A percentile compares a stretch with the other conserved stretches of the same genome.
Evolutionary conservation across 495 filamentous ascomycete genomes (phyloP).

Genomic region (Pyrenula aspistea): DNA sequence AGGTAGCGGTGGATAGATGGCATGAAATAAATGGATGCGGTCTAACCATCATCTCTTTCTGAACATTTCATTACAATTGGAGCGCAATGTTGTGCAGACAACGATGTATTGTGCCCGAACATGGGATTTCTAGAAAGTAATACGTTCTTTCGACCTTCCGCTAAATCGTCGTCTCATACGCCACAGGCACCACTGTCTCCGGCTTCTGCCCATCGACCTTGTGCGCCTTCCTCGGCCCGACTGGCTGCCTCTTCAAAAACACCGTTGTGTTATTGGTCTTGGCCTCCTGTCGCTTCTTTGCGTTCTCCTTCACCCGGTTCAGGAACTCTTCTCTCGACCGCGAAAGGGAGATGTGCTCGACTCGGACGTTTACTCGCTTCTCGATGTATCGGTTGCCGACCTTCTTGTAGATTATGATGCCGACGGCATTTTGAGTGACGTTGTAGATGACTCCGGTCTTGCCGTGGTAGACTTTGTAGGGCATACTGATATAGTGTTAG

Average conservation of each 20-base stretch:
- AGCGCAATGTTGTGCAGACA: background rate
- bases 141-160: constrained; percentile 2
- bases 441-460: constrained; percentile 98
- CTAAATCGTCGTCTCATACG: constrained; percentile 99
- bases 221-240: constrained; percentile 64
- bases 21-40: too few relatives aligned
- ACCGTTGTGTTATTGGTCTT: constrained; percentile 78
- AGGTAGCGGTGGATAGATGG: too few relatives aligned
- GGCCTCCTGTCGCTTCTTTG: constrained; percentile 77
- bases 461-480: constrained; percentile 97
- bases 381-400: constrained; percentile 97
- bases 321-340: constrained; percentile 93
- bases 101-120: background rate
- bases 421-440: constrained; percentile 88
- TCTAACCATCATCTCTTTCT: too few relatives aligned
- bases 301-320: constrained; percentile 90
- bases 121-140: constrained; percentile 2
- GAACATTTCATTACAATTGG: too few relatives aligned
- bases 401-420: constrained; percentile 97
- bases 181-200: constrained; percentile 80
- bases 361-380: constrained; percentile 97
- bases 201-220: constrained; percentile 72
- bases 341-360: constrained; percentile 93
- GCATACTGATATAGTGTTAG: constrained; percentile 58
- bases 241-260: constrained; percentile 83